Evolutionary conservation across 371 early-diverging fungal species (phyloP).

Genomic region (Rhizopus stolonifer): DNA sequence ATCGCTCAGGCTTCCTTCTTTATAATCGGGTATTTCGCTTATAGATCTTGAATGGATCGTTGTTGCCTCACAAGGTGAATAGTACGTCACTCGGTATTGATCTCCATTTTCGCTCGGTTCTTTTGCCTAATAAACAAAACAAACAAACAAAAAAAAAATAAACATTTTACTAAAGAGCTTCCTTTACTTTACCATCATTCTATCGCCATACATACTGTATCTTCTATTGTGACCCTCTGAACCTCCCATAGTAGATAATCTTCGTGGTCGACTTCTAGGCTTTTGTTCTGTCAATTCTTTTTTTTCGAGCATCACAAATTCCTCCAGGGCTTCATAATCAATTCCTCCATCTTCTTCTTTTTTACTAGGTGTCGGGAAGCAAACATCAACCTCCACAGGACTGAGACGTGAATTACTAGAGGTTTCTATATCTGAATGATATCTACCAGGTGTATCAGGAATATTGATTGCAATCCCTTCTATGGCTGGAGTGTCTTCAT

Average conservation of each 20-base stretch:
- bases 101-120: conserved; percentile 25
- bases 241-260: conserved; percentile 26
- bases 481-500: not conserved
- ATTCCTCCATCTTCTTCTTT: conserved; percentile 25
- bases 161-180: not conserved
- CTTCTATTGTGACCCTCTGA: conserved; percentile 25
- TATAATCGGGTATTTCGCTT: conserved; percentile 33
- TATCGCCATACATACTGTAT: conserved; percentile 29
- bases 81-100: conserved; percentile 37
- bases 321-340: conserved; percentile 33
- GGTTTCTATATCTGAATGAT: conserved; percentile 29
- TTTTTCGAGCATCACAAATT: conserved; percentile 15
- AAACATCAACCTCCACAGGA: conserved; percentile 41
- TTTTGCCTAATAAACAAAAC: not conserved
- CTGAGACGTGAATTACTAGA: conserved; percentile 20
- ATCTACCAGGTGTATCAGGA: conserved; percentile 8
- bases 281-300: conserved; percentile 10
- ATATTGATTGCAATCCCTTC: conserved; percentile 20
- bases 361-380: conserved; percentile 37
- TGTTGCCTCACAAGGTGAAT: conserved; percentile 32
- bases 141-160: not conserved
- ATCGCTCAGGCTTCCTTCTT: conserved; percentile 24
- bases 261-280: conserved; percentile 1
- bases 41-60: conserved; percentile 41
- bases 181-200: conserved; percentile 14